phyloP scores from a whole-genome alignment of 2,329 filamentous ascomycete genomes.

The Beauveria varroae region DNA sequence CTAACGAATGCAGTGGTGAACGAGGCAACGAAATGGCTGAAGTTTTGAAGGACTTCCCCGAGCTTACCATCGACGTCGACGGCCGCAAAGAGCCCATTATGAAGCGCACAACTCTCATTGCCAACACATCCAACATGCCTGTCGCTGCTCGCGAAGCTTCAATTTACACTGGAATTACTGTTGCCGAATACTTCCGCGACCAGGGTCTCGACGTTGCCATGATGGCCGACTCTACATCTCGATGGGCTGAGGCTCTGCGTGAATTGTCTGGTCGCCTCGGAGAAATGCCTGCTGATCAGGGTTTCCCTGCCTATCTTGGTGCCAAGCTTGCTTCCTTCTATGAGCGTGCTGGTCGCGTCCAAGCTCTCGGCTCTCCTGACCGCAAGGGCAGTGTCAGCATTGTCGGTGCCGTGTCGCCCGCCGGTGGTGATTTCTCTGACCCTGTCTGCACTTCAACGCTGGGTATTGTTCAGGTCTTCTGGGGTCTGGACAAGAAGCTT shows the following conservation, averaged over 20 bases:
- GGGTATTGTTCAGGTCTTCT: constrained; percentile 98
- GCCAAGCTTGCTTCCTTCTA: constrained; percentile 98
- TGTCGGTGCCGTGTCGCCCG: constrained; percentile 92
- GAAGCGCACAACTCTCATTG: constrained; percentile 98
- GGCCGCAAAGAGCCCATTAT: constrained; percentile 97
- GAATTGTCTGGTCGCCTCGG: constrained; percentile 97
- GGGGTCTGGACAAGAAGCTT: constrained; percentile 99
- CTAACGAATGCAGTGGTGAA: constrained; percentile 49
- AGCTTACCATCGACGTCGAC: constrained; percentile 90
- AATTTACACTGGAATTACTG: constrained; percentile 94
- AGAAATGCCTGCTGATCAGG: constrained; percentile 99
- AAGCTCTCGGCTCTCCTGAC: constrained; percentile 79
- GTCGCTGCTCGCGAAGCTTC: constrained; percentile 97
- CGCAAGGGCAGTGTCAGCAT: constrained; percentile 92
- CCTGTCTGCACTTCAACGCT: constrained; percentile 91
- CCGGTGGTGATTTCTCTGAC: constrained; percentile 98
- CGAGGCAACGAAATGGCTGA: constrained; percentile 99
- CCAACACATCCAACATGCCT: constrained; percentile 99
- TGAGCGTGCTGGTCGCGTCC: constrained; percentile 88
- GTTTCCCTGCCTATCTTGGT: constrained; percentile 95
- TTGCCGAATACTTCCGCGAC: constrained; percentile 95
- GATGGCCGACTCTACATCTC: constrained; percentile 98
- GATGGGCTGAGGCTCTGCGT: constrained; percentile 97
- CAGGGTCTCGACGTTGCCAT: constrained; percentile 96
- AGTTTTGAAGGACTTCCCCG: constrained; percentile 99